Evolutionary conservation across 2,329 filamentous ascomycete genomes (phyloP), one percentile per base, ranked within the genome.

Genomic region (Arthrobotrys megalospora): DNA sequence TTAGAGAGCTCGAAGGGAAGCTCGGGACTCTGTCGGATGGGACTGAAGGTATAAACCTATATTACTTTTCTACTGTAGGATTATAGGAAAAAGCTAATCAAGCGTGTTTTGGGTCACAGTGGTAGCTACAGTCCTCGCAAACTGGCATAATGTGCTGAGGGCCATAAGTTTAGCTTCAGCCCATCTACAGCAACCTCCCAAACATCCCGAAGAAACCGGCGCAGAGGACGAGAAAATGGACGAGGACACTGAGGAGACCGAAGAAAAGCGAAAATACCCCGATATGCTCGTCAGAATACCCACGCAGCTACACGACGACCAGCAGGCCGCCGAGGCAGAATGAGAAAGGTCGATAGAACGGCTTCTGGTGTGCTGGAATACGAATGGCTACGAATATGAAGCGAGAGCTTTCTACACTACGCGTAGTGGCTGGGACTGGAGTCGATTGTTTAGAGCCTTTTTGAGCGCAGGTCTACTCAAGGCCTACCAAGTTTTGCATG

Each of bases 121-220:
- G 77, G 93, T 96, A 82, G 93, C 93, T 45, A 89, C 91, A n/a
- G 93, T 96, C 21, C 87, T 96, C 83, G 89, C 91, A 66, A 96
- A 96, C 84, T 96, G 93, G 93, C 91, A 94, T 84, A 94, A 93
- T 81, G 93, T 96, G 80, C 87, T 96, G 77, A 88, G 91, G 80
- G 92, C 92, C 48, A 94, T 96, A 82, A 92, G 92, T 82, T 94
- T 96, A 92, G 93, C 93, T 79, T 94, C 92, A 94, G 92, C 89
- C 71, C 93, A 92, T 86, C 86, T 94, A 28, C 55, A 60, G 11
- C 55, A 60, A 16, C 16, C 19, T 14, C 88, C 92, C 14, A 19
- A 58, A 14, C 28, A 11, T 14, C 88, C 90, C 1, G 87, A 88
- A 80, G 83, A 84, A 12, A 82, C 81, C 4, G 83, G 83, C 24